Conservation (phyloP, 2,329 filamentous ascomycete species). For the Fusarium dimerum region DNA sequence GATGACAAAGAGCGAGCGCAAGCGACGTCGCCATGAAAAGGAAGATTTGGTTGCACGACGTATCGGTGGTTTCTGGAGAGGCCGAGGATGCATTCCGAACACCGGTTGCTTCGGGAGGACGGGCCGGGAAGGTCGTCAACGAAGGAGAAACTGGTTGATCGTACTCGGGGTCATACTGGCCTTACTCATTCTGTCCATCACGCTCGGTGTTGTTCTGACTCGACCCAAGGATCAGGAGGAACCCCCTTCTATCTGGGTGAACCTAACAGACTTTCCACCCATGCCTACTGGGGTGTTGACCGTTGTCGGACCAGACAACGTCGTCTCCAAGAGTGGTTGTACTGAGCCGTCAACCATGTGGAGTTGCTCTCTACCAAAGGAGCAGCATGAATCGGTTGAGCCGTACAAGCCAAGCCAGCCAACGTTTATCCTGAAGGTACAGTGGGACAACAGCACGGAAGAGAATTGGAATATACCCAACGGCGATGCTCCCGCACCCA, state of each 20-base stretch:
- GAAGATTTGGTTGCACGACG: conserved; percentile 63
- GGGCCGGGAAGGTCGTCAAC: conserved; percentile 64
- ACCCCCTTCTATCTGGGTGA: conserved; percentile 67
- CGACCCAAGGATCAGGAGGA: conserved; percentile 24
- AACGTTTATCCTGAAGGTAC: conserved; percentile 77
- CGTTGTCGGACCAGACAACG: conserved; percentile 71
- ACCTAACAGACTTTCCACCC: conserved; percentile 81
- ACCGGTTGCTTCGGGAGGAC: conserved; percentile 66
- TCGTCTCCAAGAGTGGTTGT: conserved; percentile 65
- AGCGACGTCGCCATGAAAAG: conserved; percentile 61
- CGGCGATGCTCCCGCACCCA: conserved; percentile 32
- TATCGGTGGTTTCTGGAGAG: conserved; percentile 64
- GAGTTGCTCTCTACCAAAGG: conserved; percentile 84
- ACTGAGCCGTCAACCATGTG: conserved; percentile 73
- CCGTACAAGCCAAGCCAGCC: conserved; percentile 70
- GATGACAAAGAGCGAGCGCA: conserved; percentile 49
- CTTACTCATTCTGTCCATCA: conserved; percentile 57
- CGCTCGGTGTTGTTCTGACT: conserved; percentile 59
- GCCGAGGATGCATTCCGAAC: conserved; percentile 62
- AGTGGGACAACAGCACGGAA: conserved; percentile 64
- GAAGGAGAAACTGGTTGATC: conserved; percentile 59
- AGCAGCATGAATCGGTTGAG: conserved; percentile 64
- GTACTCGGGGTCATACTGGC: conserved; percentile 52
- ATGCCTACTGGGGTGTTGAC: conserved; percentile 84
- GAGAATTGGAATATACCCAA: conserved; percentile 52